Conservation (phyloP, 2,329 filamentous ascomycete species). For the Alternaria solani region DNA sequence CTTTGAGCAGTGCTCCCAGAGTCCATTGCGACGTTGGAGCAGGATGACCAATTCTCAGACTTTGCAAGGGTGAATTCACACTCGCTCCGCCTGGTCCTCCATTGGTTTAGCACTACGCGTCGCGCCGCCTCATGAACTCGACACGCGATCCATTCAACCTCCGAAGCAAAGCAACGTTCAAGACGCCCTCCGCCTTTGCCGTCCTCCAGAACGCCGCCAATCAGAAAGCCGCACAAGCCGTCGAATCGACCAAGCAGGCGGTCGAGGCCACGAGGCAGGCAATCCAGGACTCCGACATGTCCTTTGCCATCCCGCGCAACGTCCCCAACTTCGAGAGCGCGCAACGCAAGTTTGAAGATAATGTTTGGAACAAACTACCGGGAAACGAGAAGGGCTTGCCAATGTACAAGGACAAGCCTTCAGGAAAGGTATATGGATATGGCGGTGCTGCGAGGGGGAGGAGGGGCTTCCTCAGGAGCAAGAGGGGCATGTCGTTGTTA, state of each 20-base stretch:
- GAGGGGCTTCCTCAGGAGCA: constrained; percentile 63
- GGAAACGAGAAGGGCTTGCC: constrained; percentile 72
- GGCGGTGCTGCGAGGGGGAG: constrained; percentile 64
- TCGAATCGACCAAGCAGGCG: constrained; percentile 42
- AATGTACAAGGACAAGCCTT: constrained; percentile 99
- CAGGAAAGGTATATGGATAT: constrained; percentile 67
- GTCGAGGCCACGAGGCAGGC: constrained; percentile 44
- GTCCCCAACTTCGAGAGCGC: constrained; percentile 54
- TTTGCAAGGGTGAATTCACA: constrained; percentile 12
- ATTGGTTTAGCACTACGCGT: constrained; percentile 14
- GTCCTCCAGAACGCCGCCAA: constrained; percentile 44
- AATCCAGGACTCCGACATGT: constrained; percentile 51
- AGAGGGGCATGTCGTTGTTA: constrained; percentile 64
- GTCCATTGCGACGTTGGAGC: constrained; percentile 3
- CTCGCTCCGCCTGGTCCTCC: constrained; percentile 8
- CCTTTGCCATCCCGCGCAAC: constrained; percentile 54
- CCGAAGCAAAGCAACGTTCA: constrained; percentile 44
- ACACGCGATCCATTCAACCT: constrained; percentile 57
- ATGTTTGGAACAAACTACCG: constrained; percentile 62
- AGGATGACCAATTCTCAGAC: constrained; percentile 9
- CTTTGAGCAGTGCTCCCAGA: constrained; percentile 3
- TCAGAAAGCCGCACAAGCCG: constrained; percentile 33
- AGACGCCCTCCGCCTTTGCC: constrained; percentile 39
- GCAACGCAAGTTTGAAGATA: constrained; percentile 52
- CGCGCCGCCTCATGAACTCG: constrained; percentile 51